A percentile compares a stretch with the other conserved stretches of the same genome.
Evolutionary conservation across 345 rosid genomes (phyloP).

Genomic region (Tarenaya hassleriana): DNA sequence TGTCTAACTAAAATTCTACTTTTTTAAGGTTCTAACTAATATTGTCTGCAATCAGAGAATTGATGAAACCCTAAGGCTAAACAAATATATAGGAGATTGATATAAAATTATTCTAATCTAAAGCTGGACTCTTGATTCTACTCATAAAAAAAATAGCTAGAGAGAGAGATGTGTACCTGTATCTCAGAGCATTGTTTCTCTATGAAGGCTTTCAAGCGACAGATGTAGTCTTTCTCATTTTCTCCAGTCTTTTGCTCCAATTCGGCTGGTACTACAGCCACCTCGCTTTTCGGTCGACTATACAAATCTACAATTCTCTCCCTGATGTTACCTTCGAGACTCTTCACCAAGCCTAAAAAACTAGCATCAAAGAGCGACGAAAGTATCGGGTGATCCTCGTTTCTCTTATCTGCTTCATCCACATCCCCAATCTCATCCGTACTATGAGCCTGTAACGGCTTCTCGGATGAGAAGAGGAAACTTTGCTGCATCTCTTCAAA

Average conservation of each 20-base stretch:
- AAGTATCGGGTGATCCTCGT: constrained; percentile 66
- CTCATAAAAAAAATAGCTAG: neutral
- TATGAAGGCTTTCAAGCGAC: constrained; percentile 65
- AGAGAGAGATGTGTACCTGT: constrained; percentile 42
- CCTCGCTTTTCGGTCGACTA: constrained; percentile 73
- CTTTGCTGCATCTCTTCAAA: constrained; percentile 89
- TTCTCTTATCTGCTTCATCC: constrained; percentile 47
- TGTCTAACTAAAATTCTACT: too few relatives aligned
- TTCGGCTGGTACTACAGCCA: constrained; percentile 80
- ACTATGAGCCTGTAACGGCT: constrained; percentile 43
- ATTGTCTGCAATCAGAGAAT: too few relatives aligned
- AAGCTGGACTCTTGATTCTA: too few relatives aligned
- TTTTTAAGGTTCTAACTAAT: too few relatives aligned
- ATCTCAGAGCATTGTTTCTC: constrained; percentile 87
- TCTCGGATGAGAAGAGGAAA: constrained; percentile 53
- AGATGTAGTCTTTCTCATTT: constrained; percentile 58
- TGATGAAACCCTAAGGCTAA: too few relatives aligned
- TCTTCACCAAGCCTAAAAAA: constrained; percentile 52
- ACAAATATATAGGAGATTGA: too few relatives aligned
- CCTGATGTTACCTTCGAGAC: constrained; percentile 57
- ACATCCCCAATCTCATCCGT: constrained; percentile 77
- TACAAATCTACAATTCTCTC: constrained; percentile 65
- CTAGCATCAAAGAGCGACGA: constrained; percentile 45
- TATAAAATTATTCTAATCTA: too few relatives aligned
- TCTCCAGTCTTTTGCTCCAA: constrained; percentile 78